A percentile compares a stretch with the other conserved stretches of the same genome.
phyloP scores from a whole-genome alignment of 2,329 filamentous ascomycete species.

The Tolypocladium ophioglossoides region DNA sequence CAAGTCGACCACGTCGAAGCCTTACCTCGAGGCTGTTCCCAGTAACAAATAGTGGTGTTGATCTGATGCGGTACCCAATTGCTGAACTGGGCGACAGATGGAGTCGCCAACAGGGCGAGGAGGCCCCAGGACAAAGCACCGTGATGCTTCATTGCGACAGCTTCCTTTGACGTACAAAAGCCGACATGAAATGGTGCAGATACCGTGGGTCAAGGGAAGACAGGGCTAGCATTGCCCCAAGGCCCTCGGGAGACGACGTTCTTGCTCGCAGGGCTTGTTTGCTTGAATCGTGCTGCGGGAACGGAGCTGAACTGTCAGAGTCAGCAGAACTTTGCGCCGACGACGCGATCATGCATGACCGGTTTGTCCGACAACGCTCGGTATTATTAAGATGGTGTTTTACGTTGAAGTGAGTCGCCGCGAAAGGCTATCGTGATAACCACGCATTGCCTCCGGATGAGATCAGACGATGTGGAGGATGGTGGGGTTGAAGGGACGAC shows the following conservation, averaged over 20 bases:
- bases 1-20: background rate
- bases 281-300: background rate
- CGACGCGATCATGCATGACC: background rate
- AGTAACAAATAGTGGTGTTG: slow-evolving; percentile 49
- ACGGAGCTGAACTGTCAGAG: background rate
- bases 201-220: background rate
- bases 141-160: slow-evolving; percentile 9
- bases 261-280: background rate
- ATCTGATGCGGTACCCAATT: slow-evolving; percentile 41
- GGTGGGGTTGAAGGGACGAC: background rate
- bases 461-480: background rate
- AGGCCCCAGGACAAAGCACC: slow-evolving; percentile 6
- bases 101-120: slow-evolving; percentile 7
- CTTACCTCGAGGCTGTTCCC: slow-evolving; percentile 36
- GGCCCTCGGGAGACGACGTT: background rate
- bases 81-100: slow-evolving; percentile 27
- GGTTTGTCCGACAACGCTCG: background rate
- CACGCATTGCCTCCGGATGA: background rate
- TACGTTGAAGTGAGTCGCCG: background rate
- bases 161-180: background rate
- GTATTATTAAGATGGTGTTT: background rate
- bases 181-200: background rate
- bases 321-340: background rate
- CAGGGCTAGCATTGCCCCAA: background rate
- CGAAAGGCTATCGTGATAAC: background rate